Evolutionary conservation across 441 rosid species (phyloP), one percentile per base, ranked within the genome.

Genomic region (Erodium texanum): DNA sequence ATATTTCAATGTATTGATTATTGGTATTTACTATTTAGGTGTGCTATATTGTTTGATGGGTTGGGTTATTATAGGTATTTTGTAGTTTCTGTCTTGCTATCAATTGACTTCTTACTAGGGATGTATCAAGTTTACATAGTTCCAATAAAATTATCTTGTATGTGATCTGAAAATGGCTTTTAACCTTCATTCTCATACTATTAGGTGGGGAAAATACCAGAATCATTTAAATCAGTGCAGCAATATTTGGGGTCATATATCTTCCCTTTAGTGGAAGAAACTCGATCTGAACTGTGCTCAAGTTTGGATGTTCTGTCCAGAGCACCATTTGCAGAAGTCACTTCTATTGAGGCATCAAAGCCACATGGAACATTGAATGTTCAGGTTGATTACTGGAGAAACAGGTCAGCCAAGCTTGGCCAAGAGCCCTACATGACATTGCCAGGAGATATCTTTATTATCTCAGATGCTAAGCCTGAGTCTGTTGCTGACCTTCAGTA

Each of bases 231-330:
- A 20, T 62, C 64, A 38, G 68, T 68, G 23, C 12, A 70, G 4
- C 70, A 50, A 4, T 77, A 73, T 68, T 68, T 73, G 20, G 27
- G 64, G 1, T 77, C 80, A 15, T 77, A 54, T 71, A 32, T 68
- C 16, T 70, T 43, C 64, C 77, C 81, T 11, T 50, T 78, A 32
- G 36, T 72, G 65, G 76, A 78, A 63, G 81, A 78, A 64, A 72
- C 76, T 3, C 70, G 81, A 54, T 19, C 61, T 16, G 61, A 54
- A 54, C 61, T 54, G 61, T 54, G 61, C 19, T 18, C 61, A 20
- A 19, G 61, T 54, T 54, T 54, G 61, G 61, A 54, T 23, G 61
- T 54, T 54, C 22, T 54, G 19, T 54, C 22, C 61, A 19, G 24
- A 16, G 61, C 61, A 54, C 61, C 61, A 19, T 54, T 18, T 18